Evolutionary conservation across 495 filamentous ascomycete genomes (phyloP), one percentile per base, ranked within the genome.

Genomic region (Trichocladium antarcticum): DNA sequence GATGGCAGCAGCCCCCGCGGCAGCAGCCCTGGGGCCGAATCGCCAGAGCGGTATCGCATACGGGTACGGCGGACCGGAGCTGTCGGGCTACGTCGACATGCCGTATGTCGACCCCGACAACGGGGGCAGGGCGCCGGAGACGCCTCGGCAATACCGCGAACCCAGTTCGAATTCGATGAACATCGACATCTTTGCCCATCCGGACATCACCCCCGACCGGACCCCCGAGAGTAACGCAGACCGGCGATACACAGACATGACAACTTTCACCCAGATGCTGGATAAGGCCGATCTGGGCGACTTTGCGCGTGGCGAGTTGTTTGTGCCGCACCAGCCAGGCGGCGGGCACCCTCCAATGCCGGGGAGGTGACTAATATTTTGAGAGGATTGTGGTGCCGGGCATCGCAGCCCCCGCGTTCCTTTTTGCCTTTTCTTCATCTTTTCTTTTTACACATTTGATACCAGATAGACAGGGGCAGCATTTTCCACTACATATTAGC

Each of bases 101-200:
- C 51, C 35, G 16, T 45, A 55, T 11, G 31, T 43, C 44, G 43
- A 53, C 36, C 16, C 39, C 28, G 37, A 58, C 34, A 38, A 20
- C 46, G 24, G 35, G n/a, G 20, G n/a, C n/a, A n/a, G 42, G 16
- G 20, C 45, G 24, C 51, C 49, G 0, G 54, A 58, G 24, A 64
- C 58, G 17, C 64, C 65, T 7, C 47, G 45, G 9, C 54, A 63
- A 38, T 50, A 70, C 36, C 68, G 76, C 2, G 71, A 79, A 57
- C 69, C 72, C 1, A 83, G 80, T 55, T 63, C 62, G 28, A 83
- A 80, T 55, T 63, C 62, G 28, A 78, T 83, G 61, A 81, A 76
- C 63, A 86, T 87, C 57, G 77, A 79, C 53, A 73, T 88, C 12
- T 87, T 83, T 63, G 78, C 81, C 5, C 82, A 85, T 45, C 77